A percentile compares a stretch with the other conserved stretches of the same genome.
These are phyloP conservation scores for Citrullus amarus DNA, from an alignment of 306 rosid genomes.

Conservation along the genomic window DNA sequence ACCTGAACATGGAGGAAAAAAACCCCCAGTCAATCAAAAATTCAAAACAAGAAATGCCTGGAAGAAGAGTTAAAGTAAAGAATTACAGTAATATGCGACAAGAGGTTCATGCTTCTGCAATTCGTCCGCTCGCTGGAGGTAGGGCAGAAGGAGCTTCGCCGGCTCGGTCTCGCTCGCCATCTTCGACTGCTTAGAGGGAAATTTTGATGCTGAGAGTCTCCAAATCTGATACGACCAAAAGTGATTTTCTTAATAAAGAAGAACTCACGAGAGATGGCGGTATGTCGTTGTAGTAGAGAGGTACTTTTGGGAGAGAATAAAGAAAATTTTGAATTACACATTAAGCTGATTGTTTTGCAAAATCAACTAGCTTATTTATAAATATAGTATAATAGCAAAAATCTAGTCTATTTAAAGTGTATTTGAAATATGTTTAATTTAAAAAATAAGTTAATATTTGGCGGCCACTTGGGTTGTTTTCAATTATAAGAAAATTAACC, in stretches of 20 bases:
- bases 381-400: no score
- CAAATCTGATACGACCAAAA: not conserved
- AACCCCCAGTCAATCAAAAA: slow-evolving; percentile 1
- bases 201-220: not conserved
- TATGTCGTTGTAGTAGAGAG: no score
- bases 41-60: not conserved
- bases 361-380: no score
- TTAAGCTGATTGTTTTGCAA: no score
- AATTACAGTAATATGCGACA: slow-evolving; percentile 86
- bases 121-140: slow-evolving; percentile 99
- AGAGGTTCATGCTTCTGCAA: slow-evolving; percentile 96
- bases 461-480: no score
- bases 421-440: no score
- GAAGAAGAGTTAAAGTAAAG: not conserved
- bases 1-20: slow-evolving; percentile 29
- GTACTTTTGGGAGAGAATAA: no score
- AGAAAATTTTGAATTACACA: no score
- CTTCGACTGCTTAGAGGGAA: not conserved
- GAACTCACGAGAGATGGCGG: no score
- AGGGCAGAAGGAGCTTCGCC: slow-evolving; percentile 86
- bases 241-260: not conserved
- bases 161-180: slow-evolving; percentile 95
- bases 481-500: no score
- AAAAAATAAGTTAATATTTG: no score
- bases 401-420: no score